Evolutionary conservation across 228 moss, liverwort and hornwort genomes (phyloP).

Genomic region (Sphagnum fallax): DNA sequence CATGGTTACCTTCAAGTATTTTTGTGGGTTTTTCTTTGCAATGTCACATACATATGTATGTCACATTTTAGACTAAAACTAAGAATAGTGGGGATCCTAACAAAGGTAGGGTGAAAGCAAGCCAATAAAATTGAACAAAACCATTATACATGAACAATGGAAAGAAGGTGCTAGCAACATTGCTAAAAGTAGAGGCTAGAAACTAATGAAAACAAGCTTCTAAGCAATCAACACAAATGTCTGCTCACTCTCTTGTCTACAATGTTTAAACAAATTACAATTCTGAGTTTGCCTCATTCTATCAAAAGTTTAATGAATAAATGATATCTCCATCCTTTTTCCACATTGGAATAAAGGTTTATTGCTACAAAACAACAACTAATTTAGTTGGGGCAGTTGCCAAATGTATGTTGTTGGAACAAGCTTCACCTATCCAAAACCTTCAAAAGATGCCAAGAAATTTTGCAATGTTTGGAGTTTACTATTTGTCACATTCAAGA

Average conservation of each 20-base stretch:
- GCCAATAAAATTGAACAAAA: constrained; percentile 91
- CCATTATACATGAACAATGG: constrained; percentile 99
- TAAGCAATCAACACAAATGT: constrained; percentile 79
- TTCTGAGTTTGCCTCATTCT: background rate
- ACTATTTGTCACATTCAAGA: background rate
- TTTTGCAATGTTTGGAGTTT: background rate
- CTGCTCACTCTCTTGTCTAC: background rate
- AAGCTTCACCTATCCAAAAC: too few species aligned
- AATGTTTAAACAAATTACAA: background rate
- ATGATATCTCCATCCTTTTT: background rate
- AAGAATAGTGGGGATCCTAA: too few species aligned
- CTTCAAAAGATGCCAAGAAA: too few species aligned
- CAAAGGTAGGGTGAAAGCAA: constrained; percentile 23
- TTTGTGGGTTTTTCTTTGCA: too few species aligned
- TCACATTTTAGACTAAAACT: too few species aligned
- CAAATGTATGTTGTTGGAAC: background rate
- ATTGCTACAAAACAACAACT: background rate
- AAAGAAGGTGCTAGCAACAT: constrained; percentile 82
- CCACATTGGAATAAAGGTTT: background rate
- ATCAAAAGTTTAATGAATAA: background rate
- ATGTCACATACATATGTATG: too few species aligned
- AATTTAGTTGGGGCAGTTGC: background rate
- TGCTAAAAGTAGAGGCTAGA: constrained; percentile 82
- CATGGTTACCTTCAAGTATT: too few species aligned
- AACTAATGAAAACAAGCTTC: constrained; percentile 89